Conservation (phyloP, 306 rosid species). For the Lupinus albus region DNA sequence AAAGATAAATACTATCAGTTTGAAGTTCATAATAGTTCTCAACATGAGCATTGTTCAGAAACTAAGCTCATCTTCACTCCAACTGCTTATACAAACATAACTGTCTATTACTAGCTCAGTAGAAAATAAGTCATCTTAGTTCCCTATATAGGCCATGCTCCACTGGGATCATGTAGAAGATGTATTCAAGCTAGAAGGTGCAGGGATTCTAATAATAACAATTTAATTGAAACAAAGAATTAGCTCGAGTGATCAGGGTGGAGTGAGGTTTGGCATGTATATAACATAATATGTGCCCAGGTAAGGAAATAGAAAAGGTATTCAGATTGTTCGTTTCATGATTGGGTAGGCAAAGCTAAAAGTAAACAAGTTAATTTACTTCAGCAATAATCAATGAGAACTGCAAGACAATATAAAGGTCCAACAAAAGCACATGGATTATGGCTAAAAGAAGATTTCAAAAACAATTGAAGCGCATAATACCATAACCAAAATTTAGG, state of each 20-base stretch:
- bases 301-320: constrained; percentile 1
- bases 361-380: constrained; percentile 2
- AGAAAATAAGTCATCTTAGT: constrained; percentile 26
- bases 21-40: constrained; percentile 31
- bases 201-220: constrained; percentile 1
- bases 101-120: constrained; percentile 25
- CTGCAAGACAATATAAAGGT: constrained; percentile 20
- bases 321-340: constrained; percentile 12
- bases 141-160: constrained; percentile 14
- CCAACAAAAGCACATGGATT: constrained; percentile 15
- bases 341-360: constrained; percentile 3
- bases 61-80: constrained; percentile 5
- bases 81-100: constrained; percentile 33
- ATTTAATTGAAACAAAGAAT: constrained; percentile 11
- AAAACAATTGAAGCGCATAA: constrained; percentile 16
- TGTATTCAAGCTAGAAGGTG: constrained; percentile 18
- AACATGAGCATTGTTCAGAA: constrained; percentile 24
- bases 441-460: background rate
- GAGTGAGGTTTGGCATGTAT: background rate
- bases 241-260: constrained; percentile 12
- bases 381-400: background rate
- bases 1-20: constrained; percentile 34
- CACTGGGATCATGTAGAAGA: constrained; percentile 22
- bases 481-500: background rate
- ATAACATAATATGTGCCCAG: constrained; percentile 14